Percentiles rank a stretch among this genome's conserved stretches.
phyloP scores from a whole-genome alignment of 2,329 filamentous ascomycete genomes.

The Neophaeococcomyces mojaviensis region DNA sequence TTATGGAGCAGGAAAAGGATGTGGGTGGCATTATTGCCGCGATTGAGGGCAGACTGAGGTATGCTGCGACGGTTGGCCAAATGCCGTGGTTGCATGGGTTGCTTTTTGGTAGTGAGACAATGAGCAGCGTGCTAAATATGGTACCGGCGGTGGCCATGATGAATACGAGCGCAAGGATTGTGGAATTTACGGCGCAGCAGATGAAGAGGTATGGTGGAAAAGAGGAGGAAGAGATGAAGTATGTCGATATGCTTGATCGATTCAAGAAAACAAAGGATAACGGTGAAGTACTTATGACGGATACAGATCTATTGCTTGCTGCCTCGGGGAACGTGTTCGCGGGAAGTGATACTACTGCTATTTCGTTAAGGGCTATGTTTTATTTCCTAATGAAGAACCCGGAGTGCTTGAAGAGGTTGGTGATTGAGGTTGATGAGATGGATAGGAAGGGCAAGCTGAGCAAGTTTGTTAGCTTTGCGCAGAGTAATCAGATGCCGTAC shows the following conservation, averaged over 20 bases:
- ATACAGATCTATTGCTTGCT: slow-evolving; percentile 12
- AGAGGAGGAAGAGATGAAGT: slow-evolving; percentile 5
- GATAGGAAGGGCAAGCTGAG: slow-evolving; percentile 12
- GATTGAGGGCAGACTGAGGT: slow-evolving; percentile 23
- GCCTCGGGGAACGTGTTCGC: slow-evolving; percentile 15
- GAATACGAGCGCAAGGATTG: slow-evolving; percentile 11
- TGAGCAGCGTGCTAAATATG: slow-evolving; percentile 11
- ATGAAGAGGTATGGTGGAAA: slow-evolving; percentile 10
- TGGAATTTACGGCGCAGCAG: slow-evolving; percentile 15
- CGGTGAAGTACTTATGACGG: slow-evolving; percentile 3
- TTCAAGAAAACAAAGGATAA: slow-evolving; percentile 5
- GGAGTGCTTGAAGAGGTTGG: slow-evolving; percentile 9
- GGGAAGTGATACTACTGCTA: slow-evolving; percentile 18
- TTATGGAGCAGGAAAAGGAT: slow-evolving; percentile 14
- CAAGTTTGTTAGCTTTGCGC: slow-evolving; percentile 12
- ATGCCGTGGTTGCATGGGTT: slow-evolving; percentile 30
- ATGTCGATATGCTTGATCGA: slow-evolving; percentile 4
- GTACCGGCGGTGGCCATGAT: slow-evolving; percentile 13
- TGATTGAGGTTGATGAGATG: slow-evolving; percentile 14
- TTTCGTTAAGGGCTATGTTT: slow-evolving; percentile 13
- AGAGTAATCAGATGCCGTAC: slow-evolving; percentile 14
- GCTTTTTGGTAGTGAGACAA: slow-evolving; percentile 24
- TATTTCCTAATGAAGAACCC: slow-evolving; percentile 43
- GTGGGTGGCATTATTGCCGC: slow-evolving; percentile 14
- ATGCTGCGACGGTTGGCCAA: slow-evolving; percentile 25